Evolutionary conservation across 2,329 filamentous ascomycete species (phyloP), one percentile per base, ranked within the genome.

Genomic region (Daldinia sp.): DNA sequence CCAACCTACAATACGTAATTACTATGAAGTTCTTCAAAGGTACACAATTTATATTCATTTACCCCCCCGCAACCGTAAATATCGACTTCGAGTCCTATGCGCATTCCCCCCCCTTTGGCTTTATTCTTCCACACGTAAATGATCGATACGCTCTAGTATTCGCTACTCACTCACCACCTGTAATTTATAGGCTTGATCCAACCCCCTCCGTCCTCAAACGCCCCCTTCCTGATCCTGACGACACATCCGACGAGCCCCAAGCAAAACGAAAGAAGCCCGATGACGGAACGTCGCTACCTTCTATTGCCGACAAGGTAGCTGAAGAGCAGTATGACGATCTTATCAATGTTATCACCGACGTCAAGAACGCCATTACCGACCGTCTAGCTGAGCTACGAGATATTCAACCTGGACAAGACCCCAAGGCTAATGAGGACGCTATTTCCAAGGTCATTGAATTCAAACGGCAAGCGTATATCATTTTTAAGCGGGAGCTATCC

Each of bases 281-380:
- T 50, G 81, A 83, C 45, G 74, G 73, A 30, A 71, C 74, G 30
- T 70, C 77, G 32, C 64, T 68, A n/a, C 70, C 69, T 15, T 83
- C 80, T 63, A 83, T 89, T 63, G 77, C 80, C 59, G 83, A 86
- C 69, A 88, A 86, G 77, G 78, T 85, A 51, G 74, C 77, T 21
- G 77, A 79, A 49, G 80, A 82, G 67, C 75, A 73, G 29, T 90
- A 90, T 72, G 80, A 81, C 23, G 83, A 85, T 66, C 77, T 93
- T 43, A 88, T 91, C 25, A 87, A 90, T 64, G 79, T 92, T 39
- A 84, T 90, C 13, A 75, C 81, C 52, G 87, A 90, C 64, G 74
- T 89, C 39, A 78, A 82, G 70, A 71, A 77, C 27, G 80, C 80
- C 64, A 78, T 84, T 68, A 74, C 82, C 64, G 75, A 82, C 67